Base-by-base conservation (phyloP, 2,329 filamentous ascomycete genomes). In the Hymenoscyphus albidus region DNA sequence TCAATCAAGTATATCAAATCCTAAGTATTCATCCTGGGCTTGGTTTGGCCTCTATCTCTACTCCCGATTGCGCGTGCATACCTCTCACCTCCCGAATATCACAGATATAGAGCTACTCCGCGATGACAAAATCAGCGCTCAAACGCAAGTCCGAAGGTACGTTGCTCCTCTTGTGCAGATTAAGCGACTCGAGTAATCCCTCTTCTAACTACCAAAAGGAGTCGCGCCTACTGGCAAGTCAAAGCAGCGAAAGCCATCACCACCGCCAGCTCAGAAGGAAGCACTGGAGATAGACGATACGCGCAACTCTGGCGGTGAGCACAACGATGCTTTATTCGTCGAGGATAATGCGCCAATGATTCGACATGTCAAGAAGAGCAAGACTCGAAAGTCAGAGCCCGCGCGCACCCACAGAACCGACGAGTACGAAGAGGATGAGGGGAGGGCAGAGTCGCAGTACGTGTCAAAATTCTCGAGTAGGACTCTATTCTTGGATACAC, bases 401-500 rank as follows among this genome's bases (percentile, higher is more conserved):
- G 58, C 61, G 48, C 62, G 63, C 10, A 38, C 57, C 38, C 44
- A n/a, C 7, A 65, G 58, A 40, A 62, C 44, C 1, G 69, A 72
- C 64, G 73, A 73, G 61, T 70, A 71, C 40, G 68, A 71, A 9
- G 69, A 71, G 35, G 71, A 74, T 66, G 65, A 67, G 13, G 72
- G 70, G 32, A 64, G 70, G 3, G 64, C 64, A 59, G 69, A 72
- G 59, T 70, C 68, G 65, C 70, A 73, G 73, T 75, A 68, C 56
- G 72, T 64, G 40, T 38, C 22, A 58, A 48, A 12, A 22, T 13
- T 38, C 22, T 13, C 32, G 39, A 6, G 22, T 39, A 31, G 14
- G 1, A 18, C 16, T 18, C 9, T 32, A 51, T 27, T 6, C 38
- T 10, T 54, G 18, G 22, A 22, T 13, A n/a, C 22, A 27, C 55